Evolutionary conservation across 129 eudicot species (phyloP), one percentile per base, ranked within the genome.

Genomic region (Oenanthe sinensis): DNA sequence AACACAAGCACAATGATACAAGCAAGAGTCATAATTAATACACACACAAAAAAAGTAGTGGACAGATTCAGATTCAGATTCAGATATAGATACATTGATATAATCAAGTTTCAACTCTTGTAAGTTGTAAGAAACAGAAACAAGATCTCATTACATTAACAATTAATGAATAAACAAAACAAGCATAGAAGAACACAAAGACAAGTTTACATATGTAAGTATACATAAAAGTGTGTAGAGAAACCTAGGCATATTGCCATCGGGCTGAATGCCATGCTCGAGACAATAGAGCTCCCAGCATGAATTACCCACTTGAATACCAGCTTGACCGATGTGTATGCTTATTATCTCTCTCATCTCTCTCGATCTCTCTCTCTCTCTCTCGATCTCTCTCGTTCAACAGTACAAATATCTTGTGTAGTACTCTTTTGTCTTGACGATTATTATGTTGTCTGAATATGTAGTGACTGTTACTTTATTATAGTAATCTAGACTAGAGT

Each of bases 251-350:
- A 71, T 71, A 10, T 39, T 37, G 75, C 75, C 75, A 22, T 71
- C 75, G 50, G 63, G 58, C 30, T 75, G 75, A 44, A 71, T 71
- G 24, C 75, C 75, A 39, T 71, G 75, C 20, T 71, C 75, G 0
- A 71, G 75, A 44, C 75, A 71, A 40, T 71, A 71, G 50, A 71
- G 75, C 50, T 71, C 75, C 75, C 75, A 71, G 48, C 75, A 71
- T 2, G 75, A 71, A 71, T 71, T 71, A 6, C 75, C 75, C 2
- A 71, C 75, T 44, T 71, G 75, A 37, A 71, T 71, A 15, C 75
- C 75, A 4, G 75, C 75, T 22, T 71, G 75, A 0, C 75, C 75
- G 10, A 71, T 71, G 75, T 71, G 75, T 16, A 71, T 42, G 75
- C 75, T 71, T 39, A 71, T 71, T 0, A 71, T 71, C 75, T 71